phyloP scores from a whole-genome alignment of 2,329 filamentous ascomycete species.

The Aspergillus floridensis region DNA sequence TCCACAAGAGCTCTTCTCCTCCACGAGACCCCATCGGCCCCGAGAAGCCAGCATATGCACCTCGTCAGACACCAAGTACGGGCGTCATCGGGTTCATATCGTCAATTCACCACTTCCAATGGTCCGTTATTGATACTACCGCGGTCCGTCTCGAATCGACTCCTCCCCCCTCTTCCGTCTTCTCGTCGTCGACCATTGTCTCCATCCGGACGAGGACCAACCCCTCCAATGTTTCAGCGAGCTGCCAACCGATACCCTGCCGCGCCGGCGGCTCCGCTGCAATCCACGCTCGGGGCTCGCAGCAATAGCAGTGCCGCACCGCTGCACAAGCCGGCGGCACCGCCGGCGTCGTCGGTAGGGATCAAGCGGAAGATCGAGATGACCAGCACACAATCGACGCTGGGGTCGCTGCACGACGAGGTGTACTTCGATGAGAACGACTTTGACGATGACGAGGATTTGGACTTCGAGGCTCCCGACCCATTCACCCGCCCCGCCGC shows the following conservation, averaged over 20 bases:
- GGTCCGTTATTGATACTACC: conserved; percentile 16
- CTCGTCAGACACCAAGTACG: conserved; percentile 17
- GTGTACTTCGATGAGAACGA: conserved; percentile 75
- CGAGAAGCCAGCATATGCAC: conserved; percentile 27
- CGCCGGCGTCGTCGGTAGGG: conserved; percentile 22
- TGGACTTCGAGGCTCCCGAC: conserved; percentile 52
- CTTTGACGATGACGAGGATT: conserved; percentile 77
- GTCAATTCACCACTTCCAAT: conserved; percentile 20
- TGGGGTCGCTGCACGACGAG: conserved; percentile 46
- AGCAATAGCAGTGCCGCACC: conserved; percentile 24
- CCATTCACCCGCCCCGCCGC: conserved; percentile 25
- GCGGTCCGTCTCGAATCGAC: conserved; percentile 17
- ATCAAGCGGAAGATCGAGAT: conserved; percentile 42
- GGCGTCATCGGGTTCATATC: conserved; percentile 19
- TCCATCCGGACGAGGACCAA: conserved; percentile 13
- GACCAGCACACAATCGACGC: conserved; percentile 27
- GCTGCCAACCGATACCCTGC: conserved; percentile 40
- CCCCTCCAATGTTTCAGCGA: conserved; percentile 40
- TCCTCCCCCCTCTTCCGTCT: too few relatives aligned
- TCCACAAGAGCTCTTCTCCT: neutral
- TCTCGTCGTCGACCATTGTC: neutral
- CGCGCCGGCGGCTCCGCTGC: conserved; percentile 32
- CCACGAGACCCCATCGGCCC: too few relatives aligned
- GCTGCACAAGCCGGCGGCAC: conserved; percentile 1
- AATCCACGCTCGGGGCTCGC: conserved; percentile 27